Evolutionary conservation across 2,329 filamentous ascomycete genomes (phyloP), one percentile per base, ranked within the genome.

Genomic region (Pyricularia sp.): DNA sequence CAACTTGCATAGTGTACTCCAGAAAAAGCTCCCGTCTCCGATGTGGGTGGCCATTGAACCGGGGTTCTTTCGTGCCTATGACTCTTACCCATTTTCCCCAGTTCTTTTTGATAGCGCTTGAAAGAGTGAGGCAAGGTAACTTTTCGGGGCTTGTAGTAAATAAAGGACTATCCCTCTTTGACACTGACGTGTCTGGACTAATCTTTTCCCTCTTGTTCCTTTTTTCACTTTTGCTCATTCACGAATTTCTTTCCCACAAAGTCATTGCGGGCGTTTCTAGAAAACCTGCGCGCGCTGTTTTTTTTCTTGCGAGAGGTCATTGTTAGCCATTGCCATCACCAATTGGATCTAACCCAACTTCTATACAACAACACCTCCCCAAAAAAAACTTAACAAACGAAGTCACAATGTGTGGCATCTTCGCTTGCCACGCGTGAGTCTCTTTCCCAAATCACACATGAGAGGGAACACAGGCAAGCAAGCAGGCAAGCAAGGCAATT

Each of bases 401-500:
- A 10, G 26, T 72, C 76, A 78, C 71, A 65, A 97, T 97, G 93
- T 97, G 93, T 90, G 93, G 93, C 81, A 97, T 97, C 78, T 97
- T 97, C 81, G 94, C 93, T 76, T 97, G 94, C 83, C 92, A 97
- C 82, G 85, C 87, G 93, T 97, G 83, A 79, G 89, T 85, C 72
- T 72, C 69, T 65, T 65, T 58, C n/a, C 58, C 9, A 25, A 61
- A 61, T 5, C 58, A 23, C 58, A 7, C n/a, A 26, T 61, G 10
- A 61, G 12, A 61, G 25, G 25, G 25, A 25, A 25, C 28, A 30
- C n/a, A 61, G 58, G 58, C 23, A 26, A 61, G 25, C 9, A 14
- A 26, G 5, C n/a, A 61, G 26, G 58, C 23, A 26, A 61, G 25
- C 9, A 14, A 26, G 5, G 58, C 58, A 61, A n/a, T 23, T 59